These are phyloP conservation scores for Berberis thunbergii DNA, from an alignment of 164 flowering plant species.

Conservation along the genomic window DNA sequence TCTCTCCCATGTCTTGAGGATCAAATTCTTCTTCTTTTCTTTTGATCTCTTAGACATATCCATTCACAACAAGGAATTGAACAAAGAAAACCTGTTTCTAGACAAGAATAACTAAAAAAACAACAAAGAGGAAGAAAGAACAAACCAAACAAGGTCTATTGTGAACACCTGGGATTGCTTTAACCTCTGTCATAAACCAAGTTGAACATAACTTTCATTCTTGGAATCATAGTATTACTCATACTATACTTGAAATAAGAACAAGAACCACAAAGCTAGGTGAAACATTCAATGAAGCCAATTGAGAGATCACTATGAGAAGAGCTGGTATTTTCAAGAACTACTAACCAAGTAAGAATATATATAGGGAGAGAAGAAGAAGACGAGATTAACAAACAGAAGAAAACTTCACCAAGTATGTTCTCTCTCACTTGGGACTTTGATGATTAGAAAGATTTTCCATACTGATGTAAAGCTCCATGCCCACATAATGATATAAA, in stretches of 20 bases:
- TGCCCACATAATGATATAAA: no score
- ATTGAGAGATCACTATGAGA: not conserved
- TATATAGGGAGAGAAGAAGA: no score
- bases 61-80: constrained; percentile 10
- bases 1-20: constrained; percentile 46
- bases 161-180: not conserved
- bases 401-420: no score
- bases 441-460: no score
- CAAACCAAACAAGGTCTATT: not conserved
- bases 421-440: no score
- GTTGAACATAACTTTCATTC: constrained; percentile 32
- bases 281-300: not conserved
- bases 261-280: not conserved
- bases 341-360: no score
- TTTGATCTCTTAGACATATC: constrained; percentile 10
- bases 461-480: no score
- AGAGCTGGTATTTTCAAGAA: no score
- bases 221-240: constrained; percentile 30
- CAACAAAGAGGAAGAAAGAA: not conserved
- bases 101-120: not conserved
- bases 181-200: constrained; percentile 68
- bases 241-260: not conserved
- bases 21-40: constrained; percentile 28
- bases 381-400: no score
- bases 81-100: not conserved